phyloP scores from a whole-genome alignment of 768 basidiomycete genomes.

The Nidularia sp. region DNA sequence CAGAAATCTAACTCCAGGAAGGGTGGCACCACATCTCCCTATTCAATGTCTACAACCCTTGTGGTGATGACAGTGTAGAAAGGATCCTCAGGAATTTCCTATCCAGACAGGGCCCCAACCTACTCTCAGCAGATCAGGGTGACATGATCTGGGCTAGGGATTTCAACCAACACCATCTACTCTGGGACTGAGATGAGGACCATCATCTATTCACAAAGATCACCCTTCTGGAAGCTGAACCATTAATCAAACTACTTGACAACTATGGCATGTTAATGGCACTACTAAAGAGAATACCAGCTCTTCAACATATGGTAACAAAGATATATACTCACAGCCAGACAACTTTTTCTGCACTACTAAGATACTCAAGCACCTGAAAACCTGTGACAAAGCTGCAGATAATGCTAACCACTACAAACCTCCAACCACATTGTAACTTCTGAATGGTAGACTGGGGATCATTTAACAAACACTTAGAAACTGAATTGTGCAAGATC shows the following conservation, averaged over 20 bases:
- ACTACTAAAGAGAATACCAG: conserved; percentile 27
- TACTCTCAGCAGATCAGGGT: neutral
- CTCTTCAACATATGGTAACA: conserved; percentile 16
- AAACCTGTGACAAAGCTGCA: conserved; percentile 15
- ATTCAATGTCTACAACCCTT: conserved; percentile 20
- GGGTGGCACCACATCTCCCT: conserved; percentile 11
- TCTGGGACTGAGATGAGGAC: conserved; percentile 28
- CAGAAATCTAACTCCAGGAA: conserved; percentile 14
- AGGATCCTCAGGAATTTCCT: neutral
- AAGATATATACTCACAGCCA: conserved; percentile 29
- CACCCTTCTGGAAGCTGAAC: conserved; percentile 13
- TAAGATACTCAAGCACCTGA: neutral
- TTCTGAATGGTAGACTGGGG: conserved; percentile 13
- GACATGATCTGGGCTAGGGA: conserved; percentile 29
- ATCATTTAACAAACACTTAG: conserved; percentile 14
- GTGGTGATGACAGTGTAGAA: conserved; percentile 5
- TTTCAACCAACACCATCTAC: conserved; percentile 35
- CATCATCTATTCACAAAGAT: conserved; percentile 26
- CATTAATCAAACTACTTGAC: conserved; percentile 18
- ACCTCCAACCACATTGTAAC: conserved; percentile 2
- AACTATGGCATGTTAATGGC: conserved; percentile 25
- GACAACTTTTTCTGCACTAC: conserved; percentile 37
- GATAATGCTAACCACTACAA: conserved; percentile 1
- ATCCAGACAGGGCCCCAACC: neutral
- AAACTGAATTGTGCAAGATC: conserved; percentile 13